These are phyloP conservation scores for Coemansia sp. DNA, from an alignment of 192 early-diverging fungal species.

Conservation along the genomic window DNA sequence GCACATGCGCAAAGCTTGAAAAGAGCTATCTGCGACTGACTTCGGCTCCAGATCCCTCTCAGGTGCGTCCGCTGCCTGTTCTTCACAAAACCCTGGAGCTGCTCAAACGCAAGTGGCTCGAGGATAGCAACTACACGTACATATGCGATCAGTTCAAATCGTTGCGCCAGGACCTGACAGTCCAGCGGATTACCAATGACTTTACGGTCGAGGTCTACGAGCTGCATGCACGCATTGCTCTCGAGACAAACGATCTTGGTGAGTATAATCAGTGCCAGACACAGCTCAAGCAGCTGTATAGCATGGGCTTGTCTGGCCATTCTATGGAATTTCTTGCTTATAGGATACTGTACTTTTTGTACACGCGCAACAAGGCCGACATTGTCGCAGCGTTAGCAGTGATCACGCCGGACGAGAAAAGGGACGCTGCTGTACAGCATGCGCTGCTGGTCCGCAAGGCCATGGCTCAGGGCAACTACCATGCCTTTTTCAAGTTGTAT, in stretches of 20 bases:
- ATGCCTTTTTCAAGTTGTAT: conserved; percentile 82
- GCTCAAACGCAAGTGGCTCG: conserved; percentile 77
- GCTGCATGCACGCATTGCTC: conserved; percentile 90
- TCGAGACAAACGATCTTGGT: conserved; percentile 95
- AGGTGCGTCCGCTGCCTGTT: conserved; percentile 86
- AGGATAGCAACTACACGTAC: conserved; percentile 89
- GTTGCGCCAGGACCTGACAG: conserved; percentile 94
- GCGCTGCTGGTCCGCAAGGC: conserved; percentile 83
- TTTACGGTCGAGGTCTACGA: conserved; percentile 97
- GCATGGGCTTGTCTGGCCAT: conserved; percentile 68
- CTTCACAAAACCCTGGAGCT: conserved; percentile 76
- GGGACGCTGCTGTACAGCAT: conserved; percentile 67
- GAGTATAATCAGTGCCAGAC: conserved; percentile 99
- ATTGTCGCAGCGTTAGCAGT: conserved; percentile 76
- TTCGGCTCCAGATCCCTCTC: conserved; percentile 86
- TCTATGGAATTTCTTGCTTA: conserved; percentile 93
- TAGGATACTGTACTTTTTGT: conserved; percentile 86
- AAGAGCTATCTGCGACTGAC: conserved; percentile 94
- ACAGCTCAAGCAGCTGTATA: conserved; percentile 88
- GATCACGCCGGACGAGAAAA: conserved; percentile 70
- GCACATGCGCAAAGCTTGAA: conserved; percentile 82
- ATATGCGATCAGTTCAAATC: conserved; percentile 98
- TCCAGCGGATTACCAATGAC: conserved; percentile 89
- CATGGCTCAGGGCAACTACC: conserved; percentile 83
- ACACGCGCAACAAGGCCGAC: conserved; percentile 85